Conservation (phyloP, 1,284 basidiomycete species). For the Ustilago curta region DNA sequence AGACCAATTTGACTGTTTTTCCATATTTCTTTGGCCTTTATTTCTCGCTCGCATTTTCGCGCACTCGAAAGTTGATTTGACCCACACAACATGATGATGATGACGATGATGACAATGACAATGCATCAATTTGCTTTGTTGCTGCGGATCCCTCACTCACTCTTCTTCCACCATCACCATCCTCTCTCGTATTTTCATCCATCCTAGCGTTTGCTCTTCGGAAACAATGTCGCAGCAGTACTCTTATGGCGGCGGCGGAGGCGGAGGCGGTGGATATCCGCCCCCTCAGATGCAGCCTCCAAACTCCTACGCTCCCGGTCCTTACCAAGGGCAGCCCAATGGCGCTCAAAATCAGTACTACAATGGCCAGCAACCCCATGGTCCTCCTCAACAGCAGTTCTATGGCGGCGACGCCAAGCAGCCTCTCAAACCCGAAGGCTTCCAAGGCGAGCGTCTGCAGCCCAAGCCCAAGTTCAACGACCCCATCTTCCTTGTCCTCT, state of each 20-base stretch:
- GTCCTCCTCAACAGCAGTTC: conserved; percentile 37
- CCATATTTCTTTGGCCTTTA: no score
- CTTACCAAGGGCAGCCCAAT: conserved; percentile 50
- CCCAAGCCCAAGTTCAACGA: conserved; percentile 63
- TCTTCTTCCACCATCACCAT: background rate
- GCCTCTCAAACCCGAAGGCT: conserved; percentile 58
- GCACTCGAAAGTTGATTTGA: no score
- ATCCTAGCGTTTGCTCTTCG: background rate
- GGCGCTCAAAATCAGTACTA: conserved; percentile 57
- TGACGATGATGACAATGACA: no score
- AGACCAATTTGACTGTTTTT: background rate
- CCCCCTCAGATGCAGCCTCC: conserved; percentile 47
- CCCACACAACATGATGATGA: no score
- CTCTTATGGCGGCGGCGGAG: conserved; percentile 26
- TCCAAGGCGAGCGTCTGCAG: conserved; percentile 56
- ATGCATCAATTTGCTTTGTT: background rate
- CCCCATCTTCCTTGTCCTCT: conserved; percentile 68
- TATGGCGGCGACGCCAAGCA: conserved; percentile 50
- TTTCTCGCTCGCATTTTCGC: background rate
- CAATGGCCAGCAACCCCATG: conserved; percentile 36
- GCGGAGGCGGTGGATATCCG: conserved; percentile 23
- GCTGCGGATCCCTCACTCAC: no score
- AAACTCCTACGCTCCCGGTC: conserved; percentile 29
- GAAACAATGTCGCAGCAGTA: conserved; percentile 38
- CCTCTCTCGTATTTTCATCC: conserved; percentile 9